Base-by-base conservation (phyloP, 2,329 filamentous ascomycete genomes). In the Huntiella abstrusa region DNA sequence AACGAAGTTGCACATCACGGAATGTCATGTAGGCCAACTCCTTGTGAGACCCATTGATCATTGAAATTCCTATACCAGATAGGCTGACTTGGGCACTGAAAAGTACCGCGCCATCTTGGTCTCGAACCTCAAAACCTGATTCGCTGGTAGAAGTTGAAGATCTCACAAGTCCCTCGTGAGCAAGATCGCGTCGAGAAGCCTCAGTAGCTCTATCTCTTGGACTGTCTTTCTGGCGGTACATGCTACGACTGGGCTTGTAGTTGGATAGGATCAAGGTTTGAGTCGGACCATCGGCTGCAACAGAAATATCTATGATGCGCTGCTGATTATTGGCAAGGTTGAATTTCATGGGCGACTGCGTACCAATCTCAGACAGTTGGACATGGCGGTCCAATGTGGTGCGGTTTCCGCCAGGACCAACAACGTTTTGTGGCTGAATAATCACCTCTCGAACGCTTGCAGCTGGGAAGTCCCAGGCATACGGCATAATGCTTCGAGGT, bases 401-500 rank as follows among this genome's bases (percentile, higher is more conserved):
- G 13, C 41, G 37, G 4, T 37, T 36, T 50, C 59, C 64, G 6
- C 38, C 12, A 13, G 17, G 10, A 12, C 45, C 36, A 10, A 34
- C 28, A 17, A 33, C 41, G 33, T 17, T 41, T 55, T 80, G 77
- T 5, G 80, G 80, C 45, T 69, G 78, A 57, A 98, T 76, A 43
- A 96, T 77, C 35, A 98, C 74, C 59, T 95, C 91, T 56, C 91
- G 93, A 63, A 84, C 81, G 64, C 93, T 95, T n/a, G 86, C 87
- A 1, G 91, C 88, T 1, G 91, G 92, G 62, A 94, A 98, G 58
- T 98, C 92, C 91, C 91, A 98, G 1, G 91, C 88, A 57, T 98
- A 98, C 1, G 92, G 91, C 91, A 98, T 98, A 61, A 98, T 95
- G 61, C 88, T 96, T 50, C 91, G 73, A 10, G 88, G 79, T 2